phyloP scores from a whole-genome alignment of 805 yeast genomes.

The Yarrowia porcina region DNA sequence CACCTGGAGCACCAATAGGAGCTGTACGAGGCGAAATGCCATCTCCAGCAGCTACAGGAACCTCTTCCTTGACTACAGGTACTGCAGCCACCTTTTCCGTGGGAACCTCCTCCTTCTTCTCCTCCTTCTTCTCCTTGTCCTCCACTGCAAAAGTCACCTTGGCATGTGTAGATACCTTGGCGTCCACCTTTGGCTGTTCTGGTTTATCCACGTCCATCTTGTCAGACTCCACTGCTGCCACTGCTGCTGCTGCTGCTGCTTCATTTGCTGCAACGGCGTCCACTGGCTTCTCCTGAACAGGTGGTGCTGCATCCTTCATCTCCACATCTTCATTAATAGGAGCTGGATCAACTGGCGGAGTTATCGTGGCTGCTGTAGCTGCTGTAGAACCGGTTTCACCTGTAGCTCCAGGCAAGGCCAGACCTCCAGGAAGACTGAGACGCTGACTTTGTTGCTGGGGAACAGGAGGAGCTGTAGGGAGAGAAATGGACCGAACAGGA shows the following conservation, averaged over 20 bases:
- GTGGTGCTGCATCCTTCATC: neutral
- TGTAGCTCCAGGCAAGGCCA: neutral
- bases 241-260: conserved; percentile 12
- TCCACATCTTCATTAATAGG: neutral
- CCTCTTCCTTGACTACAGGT: neutral
- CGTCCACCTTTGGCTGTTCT: neutral
- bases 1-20: neutral
- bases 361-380: neutral
- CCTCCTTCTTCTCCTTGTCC: neutral
- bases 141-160: neutral
- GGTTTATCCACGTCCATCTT: conserved; percentile 5
- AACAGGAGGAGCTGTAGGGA: neutral
- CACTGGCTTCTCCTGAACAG: neutral
- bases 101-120: neutral
- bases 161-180: neutral
- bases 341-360: neutral
- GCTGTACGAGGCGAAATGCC: neutral
- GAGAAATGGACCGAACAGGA: conserved; percentile 4
- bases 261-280: neutral
- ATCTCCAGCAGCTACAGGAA: neutral
- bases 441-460: conserved; percentile 1
- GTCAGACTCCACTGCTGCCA: neutral
- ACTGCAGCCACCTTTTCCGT: neutral
- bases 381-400: neutral
- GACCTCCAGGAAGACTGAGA: neutral